Percentiles rank a stretch among this genome's conserved stretches.
These are phyloP conservation scores for Mycena citricolor DNA, from an alignment of 1,284 basidiomycete species.

Conservation along the genomic window DNA sequence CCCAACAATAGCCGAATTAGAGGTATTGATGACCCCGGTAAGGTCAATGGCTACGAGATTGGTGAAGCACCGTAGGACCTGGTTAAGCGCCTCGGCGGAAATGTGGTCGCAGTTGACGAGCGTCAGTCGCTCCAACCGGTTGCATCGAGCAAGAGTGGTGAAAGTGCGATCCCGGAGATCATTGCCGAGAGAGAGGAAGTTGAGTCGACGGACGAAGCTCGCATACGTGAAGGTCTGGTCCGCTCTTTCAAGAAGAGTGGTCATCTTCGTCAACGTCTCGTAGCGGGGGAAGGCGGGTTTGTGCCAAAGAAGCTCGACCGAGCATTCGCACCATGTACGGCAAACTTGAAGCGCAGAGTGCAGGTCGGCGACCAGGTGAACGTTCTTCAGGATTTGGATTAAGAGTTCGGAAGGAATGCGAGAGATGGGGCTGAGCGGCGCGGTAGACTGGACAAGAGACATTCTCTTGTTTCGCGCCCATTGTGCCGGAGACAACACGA, in stretches of 20 bases:
- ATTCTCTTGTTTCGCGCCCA: slow-evolving; percentile 51
- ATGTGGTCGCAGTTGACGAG: slow-evolving; percentile 82
- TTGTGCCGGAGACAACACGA: slow-evolving; percentile 58
- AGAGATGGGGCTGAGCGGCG: slow-evolving; percentile 45
- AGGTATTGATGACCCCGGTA: slow-evolving; percentile 69
- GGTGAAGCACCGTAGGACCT: slow-evolving; percentile 69
- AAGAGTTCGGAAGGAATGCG: slow-evolving; percentile 87
- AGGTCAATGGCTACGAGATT: slow-evolving; percentile 90
- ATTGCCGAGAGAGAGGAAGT: slow-evolving; percentile 76
- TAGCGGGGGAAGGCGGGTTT: slow-evolving; percentile 78
- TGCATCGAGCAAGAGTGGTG: slow-evolving; percentile 72
- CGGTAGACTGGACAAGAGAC: slow-evolving; percentile 32
- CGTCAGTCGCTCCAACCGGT: slow-evolving; percentile 88
- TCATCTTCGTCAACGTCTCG: slow-evolving; percentile 76
- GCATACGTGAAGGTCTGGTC: slow-evolving; percentile 87
- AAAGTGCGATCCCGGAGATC: slow-evolving; percentile 83
- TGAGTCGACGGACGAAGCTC: slow-evolving; percentile 87
- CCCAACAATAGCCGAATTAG: slow-evolving; percentile 69
- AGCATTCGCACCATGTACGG: slow-evolving; percentile 92
- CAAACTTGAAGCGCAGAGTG: slow-evolving; percentile 81
- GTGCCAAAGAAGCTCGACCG: slow-evolving; percentile 95
- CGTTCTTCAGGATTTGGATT: slow-evolving; percentile 88
- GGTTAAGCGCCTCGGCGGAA: slow-evolving; percentile 65
- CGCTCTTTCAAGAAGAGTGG: slow-evolving; percentile 58
- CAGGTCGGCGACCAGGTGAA: slow-evolving; percentile 75